Conservation (phyloP, 768 basidiomycete genomes). For the Rhodotorula graminis region DNA sequence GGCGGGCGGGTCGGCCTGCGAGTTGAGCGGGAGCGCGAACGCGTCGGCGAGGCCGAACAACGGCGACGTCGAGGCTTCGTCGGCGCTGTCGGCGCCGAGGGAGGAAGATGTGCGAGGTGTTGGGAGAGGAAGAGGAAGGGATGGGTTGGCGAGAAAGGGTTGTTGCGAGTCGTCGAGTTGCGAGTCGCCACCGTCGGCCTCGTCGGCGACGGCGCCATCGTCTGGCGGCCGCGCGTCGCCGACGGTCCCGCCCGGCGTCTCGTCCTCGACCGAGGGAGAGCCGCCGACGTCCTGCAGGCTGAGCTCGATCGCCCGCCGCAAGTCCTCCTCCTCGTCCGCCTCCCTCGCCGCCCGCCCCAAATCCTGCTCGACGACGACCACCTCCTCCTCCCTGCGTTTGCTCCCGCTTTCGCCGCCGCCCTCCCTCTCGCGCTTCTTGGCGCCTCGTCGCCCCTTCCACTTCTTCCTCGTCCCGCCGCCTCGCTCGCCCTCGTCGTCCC, state of each 20-base stretch:
- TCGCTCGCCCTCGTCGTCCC: not conserved
- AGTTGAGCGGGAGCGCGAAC: conserved; percentile 12
- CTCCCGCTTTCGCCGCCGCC: not conserved
- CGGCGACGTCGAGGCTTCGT: not conserved
- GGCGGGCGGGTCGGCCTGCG: not conserved
- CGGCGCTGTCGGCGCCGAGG: not conserved
- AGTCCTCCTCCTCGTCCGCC: conserved; percentile 12
- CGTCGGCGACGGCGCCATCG: not conserved
- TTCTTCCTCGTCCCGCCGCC: not conserved
- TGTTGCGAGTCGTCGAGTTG: conserved; percentile 13
- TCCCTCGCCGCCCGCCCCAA: not conserved
- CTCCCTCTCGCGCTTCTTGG: not conserved
- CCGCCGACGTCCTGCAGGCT: conserved; percentile 5
- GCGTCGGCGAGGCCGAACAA: not conserved
- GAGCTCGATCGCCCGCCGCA: conserved; percentile 16
- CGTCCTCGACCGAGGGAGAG: no score
- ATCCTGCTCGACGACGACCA: not conserved
- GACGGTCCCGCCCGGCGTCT: not conserved
- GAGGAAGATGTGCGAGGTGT: not conserved
- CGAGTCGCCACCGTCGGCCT: not conserved
- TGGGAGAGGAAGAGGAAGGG: not conserved
- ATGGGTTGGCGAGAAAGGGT: conserved; percentile 21
- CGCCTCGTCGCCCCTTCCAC: not conserved
- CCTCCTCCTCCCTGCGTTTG: not conserved
- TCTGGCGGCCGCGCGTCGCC: not conserved